Percentiles rank a stretch among this genome's conserved stretches.
Conservation (phyloP, 108 stramenopile species). For the Stephanodiscus triporus region DNA sequence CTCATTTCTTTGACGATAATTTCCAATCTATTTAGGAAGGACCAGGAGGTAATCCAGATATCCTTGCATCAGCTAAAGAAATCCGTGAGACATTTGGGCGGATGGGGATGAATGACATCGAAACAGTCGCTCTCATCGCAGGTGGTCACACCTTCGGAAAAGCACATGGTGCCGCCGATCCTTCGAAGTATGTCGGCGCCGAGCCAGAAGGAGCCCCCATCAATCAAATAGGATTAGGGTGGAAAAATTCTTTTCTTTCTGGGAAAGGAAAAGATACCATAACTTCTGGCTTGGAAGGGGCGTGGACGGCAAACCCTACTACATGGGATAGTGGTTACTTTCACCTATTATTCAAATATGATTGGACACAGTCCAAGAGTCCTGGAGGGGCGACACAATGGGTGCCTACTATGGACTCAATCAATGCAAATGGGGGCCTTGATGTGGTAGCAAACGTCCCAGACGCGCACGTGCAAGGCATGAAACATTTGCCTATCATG, state of each 20-base stretch:
- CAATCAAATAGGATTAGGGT: constrained; percentile 76
- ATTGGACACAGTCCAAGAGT: constrained; percentile 72
- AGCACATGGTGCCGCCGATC: constrained; percentile 71
- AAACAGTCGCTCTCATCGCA: constrained; percentile 82
- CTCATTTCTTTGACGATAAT: background rate
- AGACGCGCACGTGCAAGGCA: constrained; percentile 59
- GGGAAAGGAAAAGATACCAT: constrained; percentile 74
- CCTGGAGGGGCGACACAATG: constrained; percentile 79
- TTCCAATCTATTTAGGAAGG: constrained; percentile 47
- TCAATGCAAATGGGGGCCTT: constrained; percentile 28
- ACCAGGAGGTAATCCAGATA: constrained; percentile 71
- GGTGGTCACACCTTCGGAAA: constrained; percentile 88
- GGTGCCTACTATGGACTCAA: constrained; percentile 54
- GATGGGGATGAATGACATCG: constrained; percentile 82
- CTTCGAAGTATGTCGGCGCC: constrained; percentile 61
- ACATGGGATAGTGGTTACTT: constrained; percentile 82
- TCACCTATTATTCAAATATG: constrained; percentile 64
- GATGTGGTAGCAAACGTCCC: constrained; percentile 55
- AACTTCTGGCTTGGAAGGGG: constrained; percentile 77
- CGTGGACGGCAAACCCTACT: constrained; percentile 73
- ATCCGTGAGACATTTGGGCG: constrained; percentile 78
- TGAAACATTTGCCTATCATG: constrained; percentile 70
- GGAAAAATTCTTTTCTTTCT: constrained; percentile 59
- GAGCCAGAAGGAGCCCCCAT: constrained; percentile 73
- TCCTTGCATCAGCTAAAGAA: constrained; percentile 64